Conservation (phyloP, 192 early-diverging fungal species). For the Phycomyces nitens region DNA sequence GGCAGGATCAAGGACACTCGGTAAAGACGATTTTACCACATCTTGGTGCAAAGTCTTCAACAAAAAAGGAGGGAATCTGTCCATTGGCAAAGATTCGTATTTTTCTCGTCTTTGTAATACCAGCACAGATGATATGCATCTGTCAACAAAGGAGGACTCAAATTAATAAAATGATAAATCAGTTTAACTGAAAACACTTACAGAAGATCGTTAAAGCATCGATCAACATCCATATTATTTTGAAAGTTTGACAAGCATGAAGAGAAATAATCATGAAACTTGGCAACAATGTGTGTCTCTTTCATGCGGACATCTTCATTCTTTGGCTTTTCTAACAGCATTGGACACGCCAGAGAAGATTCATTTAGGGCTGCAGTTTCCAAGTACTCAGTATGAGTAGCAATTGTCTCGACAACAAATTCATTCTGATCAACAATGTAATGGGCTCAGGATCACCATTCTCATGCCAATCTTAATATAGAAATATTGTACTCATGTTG, state of each 20-base stretch:
- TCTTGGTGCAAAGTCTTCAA: not conserved
- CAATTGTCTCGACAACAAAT: slow-evolving; percentile 8
- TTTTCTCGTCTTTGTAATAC: not conserved
- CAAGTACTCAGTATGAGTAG: slow-evolving; percentile 9
- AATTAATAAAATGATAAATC: too few species aligned
- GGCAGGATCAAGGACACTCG: not conserved
- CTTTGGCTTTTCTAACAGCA: slow-evolving; percentile 5
- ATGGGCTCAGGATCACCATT: slow-evolving; percentile 11
- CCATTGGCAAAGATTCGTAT: not conserved
- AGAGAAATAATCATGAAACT: too few species aligned
- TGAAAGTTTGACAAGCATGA: too few species aligned
- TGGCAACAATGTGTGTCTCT: not conserved
- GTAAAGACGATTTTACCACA: not conserved
- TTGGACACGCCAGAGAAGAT: slow-evolving; percentile 2
- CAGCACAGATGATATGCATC: not conserved
- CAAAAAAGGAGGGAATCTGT: not conserved
- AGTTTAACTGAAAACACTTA: too few species aligned
- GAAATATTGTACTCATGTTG: slow-evolving; percentile 21
- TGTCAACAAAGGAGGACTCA: not conserved
- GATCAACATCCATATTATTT: too few species aligned
- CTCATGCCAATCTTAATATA: slow-evolving; percentile 15
- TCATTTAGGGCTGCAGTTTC: slow-evolving; percentile 4
- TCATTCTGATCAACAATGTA: slow-evolving; percentile 6
- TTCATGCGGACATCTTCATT: slow-evolving; percentile 7
- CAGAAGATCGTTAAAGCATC: too few species aligned